Evolutionary conservation across 495 filamentous ascomycete genomes (phyloP).

Genomic region (Daldinia vernicosa): DNA sequence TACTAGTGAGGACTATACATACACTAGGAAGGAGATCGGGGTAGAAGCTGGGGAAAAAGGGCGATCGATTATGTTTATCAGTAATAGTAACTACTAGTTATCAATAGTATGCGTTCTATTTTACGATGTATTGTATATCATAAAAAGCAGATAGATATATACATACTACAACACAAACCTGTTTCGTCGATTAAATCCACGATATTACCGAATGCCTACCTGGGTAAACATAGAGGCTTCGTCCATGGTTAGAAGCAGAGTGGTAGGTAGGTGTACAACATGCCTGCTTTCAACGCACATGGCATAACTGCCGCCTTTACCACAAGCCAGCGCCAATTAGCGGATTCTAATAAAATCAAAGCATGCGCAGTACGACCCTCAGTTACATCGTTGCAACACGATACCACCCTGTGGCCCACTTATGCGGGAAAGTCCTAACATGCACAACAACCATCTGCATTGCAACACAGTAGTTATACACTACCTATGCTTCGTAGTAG

Average conservation of each 20-base stretch:
- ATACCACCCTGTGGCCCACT: background rate
- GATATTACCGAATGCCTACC: background rate
- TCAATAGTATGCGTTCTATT: no score
- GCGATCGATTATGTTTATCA: background rate
- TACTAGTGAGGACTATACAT: no score
- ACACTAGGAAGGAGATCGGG: background rate
- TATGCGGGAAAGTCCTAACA: background rate
- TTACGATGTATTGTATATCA: no score
- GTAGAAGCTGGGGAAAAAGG: background rate
- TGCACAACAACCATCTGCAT: background rate
- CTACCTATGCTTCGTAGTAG: background rate
- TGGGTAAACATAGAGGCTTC: background rate
- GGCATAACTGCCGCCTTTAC: background rate
- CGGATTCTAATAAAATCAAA: background rate
- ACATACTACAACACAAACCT: background rate
- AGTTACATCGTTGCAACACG: background rate
- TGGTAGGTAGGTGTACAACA: background rate
- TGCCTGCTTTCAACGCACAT: background rate
- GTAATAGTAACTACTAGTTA: background rate
- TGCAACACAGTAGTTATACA: slow-evolving; percentile 3
- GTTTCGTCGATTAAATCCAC: background rate
- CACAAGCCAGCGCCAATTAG: background rate
- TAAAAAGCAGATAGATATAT: background rate
- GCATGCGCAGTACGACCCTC: background rate
- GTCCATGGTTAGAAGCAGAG: background rate